Conservation (phyloP, 306 rosid species). For the Quercus dentata region DNA sequence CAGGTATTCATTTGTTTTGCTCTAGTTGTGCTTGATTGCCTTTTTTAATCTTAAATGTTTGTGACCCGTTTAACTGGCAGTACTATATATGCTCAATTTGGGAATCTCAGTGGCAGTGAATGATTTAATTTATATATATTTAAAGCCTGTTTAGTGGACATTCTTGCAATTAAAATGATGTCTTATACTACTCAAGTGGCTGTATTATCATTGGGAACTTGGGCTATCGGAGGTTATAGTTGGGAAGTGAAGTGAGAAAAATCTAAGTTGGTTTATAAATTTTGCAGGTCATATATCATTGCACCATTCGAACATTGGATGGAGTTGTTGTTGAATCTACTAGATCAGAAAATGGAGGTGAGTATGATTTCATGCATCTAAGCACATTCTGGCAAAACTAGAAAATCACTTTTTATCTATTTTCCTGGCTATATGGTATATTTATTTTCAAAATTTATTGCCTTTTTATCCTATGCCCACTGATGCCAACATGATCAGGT, state of each 20-base stretch:
- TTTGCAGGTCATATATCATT: conserved; percentile 76
- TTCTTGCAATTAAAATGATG: conserved; percentile 2
- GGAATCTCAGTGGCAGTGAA: background rate
- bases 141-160: background rate
- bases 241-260: background rate
- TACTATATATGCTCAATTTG: background rate
- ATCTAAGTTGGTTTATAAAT: conserved; percentile 2
- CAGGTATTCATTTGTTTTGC: conserved; percentile 47
- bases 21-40: background rate
- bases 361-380: conserved; percentile 27
- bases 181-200: background rate
- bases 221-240: background rate
- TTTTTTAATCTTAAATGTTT: background rate
- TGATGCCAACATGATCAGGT: background rate
- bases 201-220: conserved; percentile 11
- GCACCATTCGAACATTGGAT: conserved; percentile 76
- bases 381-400: background rate
- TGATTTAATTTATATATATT: background rate
- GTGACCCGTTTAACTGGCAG: background rate
- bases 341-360: conserved; percentile 74
- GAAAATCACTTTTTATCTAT: background rate
- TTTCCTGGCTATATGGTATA: background rate
- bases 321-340: conserved; percentile 89
- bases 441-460: conserved; percentile 1
- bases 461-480: background rate